Base-by-base conservation (phyloP, 78 protist species). In the Cyanophora paradoxa region DNA sequence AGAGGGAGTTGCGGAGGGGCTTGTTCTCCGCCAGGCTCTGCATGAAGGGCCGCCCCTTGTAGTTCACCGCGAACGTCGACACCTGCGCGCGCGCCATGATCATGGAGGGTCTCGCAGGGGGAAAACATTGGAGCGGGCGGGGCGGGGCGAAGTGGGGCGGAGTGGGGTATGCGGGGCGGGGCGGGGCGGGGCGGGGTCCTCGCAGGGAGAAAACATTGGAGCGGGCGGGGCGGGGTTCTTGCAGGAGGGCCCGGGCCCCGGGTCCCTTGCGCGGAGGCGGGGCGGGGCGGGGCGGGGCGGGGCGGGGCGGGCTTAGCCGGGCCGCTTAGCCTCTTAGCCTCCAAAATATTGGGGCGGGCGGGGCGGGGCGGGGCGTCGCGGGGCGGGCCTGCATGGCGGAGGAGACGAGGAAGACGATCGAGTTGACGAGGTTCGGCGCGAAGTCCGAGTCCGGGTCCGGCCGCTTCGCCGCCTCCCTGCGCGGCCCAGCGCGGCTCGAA, bases 61-160 rank as follows among this genome's bases (percentile, higher is more conserved):
- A 92, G 46, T 95, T 95, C 69, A 86, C 80, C 30, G 86, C 92
- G 72, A 93, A 95, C 22, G 92, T 93, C 16, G 88, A 68, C 11
- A 83, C 80, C 44, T 85, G 92, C 22, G 59, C 10, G 59, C 7
- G 59, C 28, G 16, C 28, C 90, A 73, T 74, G 11, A 76, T 46
- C 24, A 52, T 46, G 8, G 91, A 74, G 68, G 17, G 76, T 10
- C 40, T 20, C 22, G 40, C 22, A 3, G 22, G 40, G 4, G 65
- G 26, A n/a, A 4, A 22, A 7, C 14, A 57, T 30, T 16, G 20
- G 39, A 1, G 42, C 20, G 42, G 39, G n/a, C 20, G 66, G 66
- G 8, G 42, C 36, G 40, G 31, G 39, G 41, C 1, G 8, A n/a
- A 42, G 39, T 0, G 22, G 42, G 39, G n/a, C 20, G 66, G 39